Conservation (phyloP, 2,329 filamentous ascomycete species). For the Ascomycota sp. region DNA sequence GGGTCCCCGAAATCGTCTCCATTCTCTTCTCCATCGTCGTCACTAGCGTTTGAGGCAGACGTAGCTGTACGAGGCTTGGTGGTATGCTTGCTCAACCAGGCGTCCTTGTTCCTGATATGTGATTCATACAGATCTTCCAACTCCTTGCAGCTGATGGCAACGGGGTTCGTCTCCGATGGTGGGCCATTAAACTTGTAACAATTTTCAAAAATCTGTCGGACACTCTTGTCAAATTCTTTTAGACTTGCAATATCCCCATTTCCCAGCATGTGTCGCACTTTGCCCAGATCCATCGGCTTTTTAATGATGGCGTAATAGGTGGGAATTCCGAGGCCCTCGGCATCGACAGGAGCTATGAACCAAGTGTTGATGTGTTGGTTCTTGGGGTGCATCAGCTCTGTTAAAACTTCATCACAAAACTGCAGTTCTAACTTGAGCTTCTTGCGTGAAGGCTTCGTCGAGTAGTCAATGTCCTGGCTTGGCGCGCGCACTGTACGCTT, state of each 20-base stretch:
- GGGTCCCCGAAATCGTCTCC: constrained; percentile 18
- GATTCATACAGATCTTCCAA: constrained; percentile 56
- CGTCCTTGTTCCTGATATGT: constrained; percentile 59
- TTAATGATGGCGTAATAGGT: constrained; percentile 88
- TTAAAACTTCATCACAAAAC: constrained; percentile 68
- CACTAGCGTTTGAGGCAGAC: constrained; percentile 43
- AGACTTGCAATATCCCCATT: constrained; percentile 59
- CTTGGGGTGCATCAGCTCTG: constrained; percentile 57
- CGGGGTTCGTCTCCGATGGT: constrained; percentile 37
- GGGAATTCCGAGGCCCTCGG: constrained; percentile 82
- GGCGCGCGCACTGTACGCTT: constrained; percentile 89
- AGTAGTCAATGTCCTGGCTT: constrained; percentile 79
- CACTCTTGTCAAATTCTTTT: constrained; percentile 71
- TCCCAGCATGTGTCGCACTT: constrained; percentile 59
- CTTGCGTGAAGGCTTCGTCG: constrained; percentile 55
- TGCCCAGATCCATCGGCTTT: constrained; percentile 85
- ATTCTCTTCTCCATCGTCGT: constrained; percentile 49
- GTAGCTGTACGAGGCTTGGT: constrained; percentile 35
- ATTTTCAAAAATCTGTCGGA: constrained; percentile 69
- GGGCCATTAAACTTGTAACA: constrained; percentile 75
- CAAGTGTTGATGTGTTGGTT: constrained; percentile 47
- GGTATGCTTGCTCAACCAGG: constrained; percentile 61
- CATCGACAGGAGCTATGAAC: constrained; percentile 75
- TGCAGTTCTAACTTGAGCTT: constrained; percentile 77
- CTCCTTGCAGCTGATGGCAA: constrained; percentile 49